Evolutionary conservation across 352 stramenopile genomes (phyloP), one percentile per base, ranked within the genome.

Genomic region (Poterioochromonas sp.): DNA sequence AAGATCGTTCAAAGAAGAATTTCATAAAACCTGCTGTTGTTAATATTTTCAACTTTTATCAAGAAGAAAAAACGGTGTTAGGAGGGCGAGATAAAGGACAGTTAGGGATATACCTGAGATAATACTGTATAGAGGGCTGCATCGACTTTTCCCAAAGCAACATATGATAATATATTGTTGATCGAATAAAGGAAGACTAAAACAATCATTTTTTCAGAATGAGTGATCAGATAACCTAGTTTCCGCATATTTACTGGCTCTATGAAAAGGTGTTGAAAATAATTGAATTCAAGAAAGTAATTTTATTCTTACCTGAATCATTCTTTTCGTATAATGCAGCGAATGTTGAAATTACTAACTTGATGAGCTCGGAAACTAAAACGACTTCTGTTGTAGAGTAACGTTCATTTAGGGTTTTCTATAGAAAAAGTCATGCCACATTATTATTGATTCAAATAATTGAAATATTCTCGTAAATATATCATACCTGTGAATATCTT

Each of bases 131-230:
- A 91, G 35, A 86, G 85, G 15, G 84, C 84, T 35, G 87, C 87
- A 15, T 81, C 83, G 78, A 91, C 87, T 54, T 87, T 87, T 26
- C 80, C 78, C 0, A 91, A 64, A 0, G 84, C 81, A 53, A 89
- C 74, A 78, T 87, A 89, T 15, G 84, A 87, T 29, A 90, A 73
- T 69, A 90, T 85, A 78, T 91, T 91, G 84, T 88, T 89, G 22
- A 83, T 78, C 18, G 84, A 84, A 78, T 91, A 91, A 76, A 90
- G 85, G 0, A 86, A 37, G 5, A 86, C 85, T 29, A 91, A 79
- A 26, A 86, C 70, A 37, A 87, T 81, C 85, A 91, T 90, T 83
- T 91, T 90, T 0, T 76, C 53, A 0, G 84, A 87, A n/a, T 82
- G 83, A 2, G 49, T 32, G 0, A 88, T 54, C 11, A 91, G 76